Percentiles rank a stretch among this genome's conserved stretches.
These are phyloP conservation scores for Globisporangium carolinianum DNA, from an alignment of 352 stramenopile genomes.

Conservation along the genomic window DNA sequence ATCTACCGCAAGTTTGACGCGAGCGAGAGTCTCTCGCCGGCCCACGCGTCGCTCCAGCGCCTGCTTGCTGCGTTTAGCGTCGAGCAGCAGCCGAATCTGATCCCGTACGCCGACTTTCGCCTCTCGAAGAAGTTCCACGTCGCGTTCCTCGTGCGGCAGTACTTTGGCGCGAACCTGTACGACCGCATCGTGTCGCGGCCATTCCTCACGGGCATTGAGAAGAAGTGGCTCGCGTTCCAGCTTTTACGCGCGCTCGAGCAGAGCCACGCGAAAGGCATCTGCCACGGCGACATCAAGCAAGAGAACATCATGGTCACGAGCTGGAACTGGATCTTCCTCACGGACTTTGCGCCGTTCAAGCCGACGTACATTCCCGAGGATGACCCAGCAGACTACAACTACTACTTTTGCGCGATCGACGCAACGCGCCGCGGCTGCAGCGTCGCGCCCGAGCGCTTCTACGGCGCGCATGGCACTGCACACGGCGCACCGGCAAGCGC, in stretches of 20 bases:
- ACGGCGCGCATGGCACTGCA: constrained; percentile 24
- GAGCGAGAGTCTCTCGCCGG: constrained; percentile 51
- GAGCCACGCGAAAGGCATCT: constrained; percentile 89
- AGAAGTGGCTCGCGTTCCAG: constrained; percentile 97
- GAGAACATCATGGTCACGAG: constrained; percentile 98
- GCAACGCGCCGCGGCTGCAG: constrained; percentile 90
- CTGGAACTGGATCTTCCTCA: constrained; percentile 97
- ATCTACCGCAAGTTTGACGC: constrained; percentile 86
- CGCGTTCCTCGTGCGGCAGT: constrained; percentile 93
- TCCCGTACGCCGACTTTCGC: constrained; percentile 78
- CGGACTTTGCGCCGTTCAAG: constrained; percentile 96
- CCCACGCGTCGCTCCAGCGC: constrained; percentile 43
- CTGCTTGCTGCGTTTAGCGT: constrained; percentile 52
- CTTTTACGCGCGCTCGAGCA: constrained; percentile 92
- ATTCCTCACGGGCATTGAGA: constrained; percentile 94
- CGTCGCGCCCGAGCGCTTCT: constrained; percentile 90
- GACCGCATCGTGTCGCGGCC: constrained; percentile 95
- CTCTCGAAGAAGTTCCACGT: constrained; percentile 77
- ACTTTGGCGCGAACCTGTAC: constrained; percentile 94
- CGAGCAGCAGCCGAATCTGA: constrained; percentile 73
- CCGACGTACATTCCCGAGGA: constrained; percentile 93
- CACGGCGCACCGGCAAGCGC: constrained; percentile 14
- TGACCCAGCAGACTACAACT: constrained; percentile 94
- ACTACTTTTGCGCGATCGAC: constrained; percentile 89
- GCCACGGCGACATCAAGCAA: constrained; percentile 97